Base-by-base conservation (phyloP, 2,329 filamentous ascomycete species). In the Cercospora zeae-maydis region DNA sequence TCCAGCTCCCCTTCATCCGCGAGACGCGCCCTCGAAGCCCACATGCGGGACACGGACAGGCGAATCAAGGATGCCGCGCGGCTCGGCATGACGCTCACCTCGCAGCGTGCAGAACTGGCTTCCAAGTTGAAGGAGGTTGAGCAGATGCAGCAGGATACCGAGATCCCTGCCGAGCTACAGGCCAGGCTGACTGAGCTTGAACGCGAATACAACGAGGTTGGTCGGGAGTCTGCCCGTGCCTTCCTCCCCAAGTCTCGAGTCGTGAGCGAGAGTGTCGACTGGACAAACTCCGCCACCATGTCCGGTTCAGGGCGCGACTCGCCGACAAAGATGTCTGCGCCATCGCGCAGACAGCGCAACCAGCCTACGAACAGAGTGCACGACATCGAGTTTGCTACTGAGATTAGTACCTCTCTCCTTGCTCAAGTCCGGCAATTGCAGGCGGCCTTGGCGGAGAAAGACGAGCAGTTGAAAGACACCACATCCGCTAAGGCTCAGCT, bases 351-450 rank as follows among this genome's bases (percentile, higher is more conserved):
- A 75, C 85, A 95, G 74, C 86, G 95, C 61, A 98, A 98, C 70
- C 93, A 97, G 74, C 90, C 91, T 1, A 86, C 89, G 9, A 95
- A 88, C 74, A 88, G 93, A 57, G 88, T 96, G 11, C 92, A 98
- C 75, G 95, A 99, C 73, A 96, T 99, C 73, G 92, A 97, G 71
- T 96, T 99, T 73, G 95, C 93, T n/a, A 93, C 95, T 56, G 93
- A 99, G 74, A 97, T 99, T 72, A 97, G 92, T 73, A 96, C 92
- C 5, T 96, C 92, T 1, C 82, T 99, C 57, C 88, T 99, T 57
- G 88, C 90, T n/a, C 95, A 98, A 78, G 90, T 99, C 56, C 89
- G 95, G 66, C 92, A 95, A 74, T 79, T 99, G 59, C 95, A 99
- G 76, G 84, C 88, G 2, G 82, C 96, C 14, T 83, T 99, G 10